Conservation (phyloP, 2,329 filamentous ascomycete genomes). For the Beauveria asiatica region DNA sequence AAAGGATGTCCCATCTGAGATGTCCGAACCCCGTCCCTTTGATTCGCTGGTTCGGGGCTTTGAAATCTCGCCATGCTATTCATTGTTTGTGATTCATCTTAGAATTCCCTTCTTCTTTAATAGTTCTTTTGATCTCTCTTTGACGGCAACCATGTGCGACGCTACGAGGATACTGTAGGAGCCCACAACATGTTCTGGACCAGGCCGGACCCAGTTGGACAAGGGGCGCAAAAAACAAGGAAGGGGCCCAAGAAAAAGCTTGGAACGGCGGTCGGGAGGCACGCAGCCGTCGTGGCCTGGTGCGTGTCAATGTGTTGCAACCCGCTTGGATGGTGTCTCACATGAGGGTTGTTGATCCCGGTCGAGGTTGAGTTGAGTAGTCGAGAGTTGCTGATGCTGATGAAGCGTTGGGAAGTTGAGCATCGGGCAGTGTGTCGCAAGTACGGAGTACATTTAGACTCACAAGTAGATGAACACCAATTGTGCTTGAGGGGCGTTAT, state of each 20-base stretch:
- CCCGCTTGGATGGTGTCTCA: not conserved
- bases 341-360: not conserved
- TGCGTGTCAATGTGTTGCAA: not conserved
- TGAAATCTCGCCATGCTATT: no score
- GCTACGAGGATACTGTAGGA: not conserved
- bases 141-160: not conserved
- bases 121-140: not conserved
- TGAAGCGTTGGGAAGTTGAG: not conserved
- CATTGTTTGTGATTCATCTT: no score
- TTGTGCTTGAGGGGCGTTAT: no score
- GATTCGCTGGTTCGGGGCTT: no score
- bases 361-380: not conserved
- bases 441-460: not conserved
- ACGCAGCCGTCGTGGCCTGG: not conserved
- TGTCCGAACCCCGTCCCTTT: no score
- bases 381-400: not conserved
- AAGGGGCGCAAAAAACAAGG: conserved; percentile 1
- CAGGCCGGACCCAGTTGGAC: conserved; percentile 2
- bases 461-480: no score
- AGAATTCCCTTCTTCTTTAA: not conserved
- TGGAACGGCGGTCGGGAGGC: conserved; percentile 3
- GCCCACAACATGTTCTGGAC: conserved; percentile 1
- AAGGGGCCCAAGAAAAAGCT: not conserved
- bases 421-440: not conserved
- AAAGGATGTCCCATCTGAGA: no score